A percentile compares a stretch with the other conserved stretches of the same genome.
These are phyloP conservation scores for Cyclocybe aegerita DNA, from an alignment of 768 basidiomycete species.

Conservation along the genomic window DNA sequence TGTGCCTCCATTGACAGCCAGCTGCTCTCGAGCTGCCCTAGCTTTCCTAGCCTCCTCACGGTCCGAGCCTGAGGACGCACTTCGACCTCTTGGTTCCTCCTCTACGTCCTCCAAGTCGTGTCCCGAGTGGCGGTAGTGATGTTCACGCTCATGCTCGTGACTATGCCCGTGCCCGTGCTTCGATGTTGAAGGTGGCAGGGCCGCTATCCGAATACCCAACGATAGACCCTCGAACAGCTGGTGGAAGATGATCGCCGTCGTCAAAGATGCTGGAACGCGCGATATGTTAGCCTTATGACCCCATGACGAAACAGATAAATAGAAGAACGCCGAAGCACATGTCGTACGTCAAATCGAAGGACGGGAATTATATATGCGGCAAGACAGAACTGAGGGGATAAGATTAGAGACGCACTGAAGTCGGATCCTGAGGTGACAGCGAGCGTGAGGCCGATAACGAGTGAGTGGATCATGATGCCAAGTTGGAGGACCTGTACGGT, in stretches of 20 bases:
- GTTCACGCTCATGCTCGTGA: slow-evolving; percentile 7
- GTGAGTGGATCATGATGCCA: slow-evolving; percentile 83
- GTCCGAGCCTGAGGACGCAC: neutral
- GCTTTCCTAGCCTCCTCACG: too few relatives aligned
- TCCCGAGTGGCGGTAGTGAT: slow-evolving; percentile 9
- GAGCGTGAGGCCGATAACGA: slow-evolving; percentile 79
- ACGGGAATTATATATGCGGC: neutral
- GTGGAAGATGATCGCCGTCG: slow-evolving; percentile 77
- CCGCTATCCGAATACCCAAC: slow-evolving; percentile 76
- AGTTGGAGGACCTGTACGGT: slow-evolving; percentile 66
- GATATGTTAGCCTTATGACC: too few relatives aligned
- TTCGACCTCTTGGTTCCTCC: neutral
- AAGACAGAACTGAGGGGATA: neutral
- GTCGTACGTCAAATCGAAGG: neutral
- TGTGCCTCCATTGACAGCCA: neutral
- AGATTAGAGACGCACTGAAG: slow-evolving; percentile 52
- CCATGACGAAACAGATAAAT: too few relatives aligned
- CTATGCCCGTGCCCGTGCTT: slow-evolving; percentile 5
- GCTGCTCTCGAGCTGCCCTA: neutral
- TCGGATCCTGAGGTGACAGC: slow-evolving; percentile 68
- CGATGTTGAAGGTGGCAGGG: slow-evolving; percentile 52
- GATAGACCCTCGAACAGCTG: slow-evolving; percentile 86
- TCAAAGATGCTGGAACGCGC: slow-evolving; percentile 54
- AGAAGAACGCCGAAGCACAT: too few relatives aligned
- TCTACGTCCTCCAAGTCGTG: slow-evolving; percentile 1